Evolutionary conservation across 768 basidiomycete species (phyloP), one percentile per base, ranked within the genome.

Genomic region (Lentinula raphanica): DNA sequence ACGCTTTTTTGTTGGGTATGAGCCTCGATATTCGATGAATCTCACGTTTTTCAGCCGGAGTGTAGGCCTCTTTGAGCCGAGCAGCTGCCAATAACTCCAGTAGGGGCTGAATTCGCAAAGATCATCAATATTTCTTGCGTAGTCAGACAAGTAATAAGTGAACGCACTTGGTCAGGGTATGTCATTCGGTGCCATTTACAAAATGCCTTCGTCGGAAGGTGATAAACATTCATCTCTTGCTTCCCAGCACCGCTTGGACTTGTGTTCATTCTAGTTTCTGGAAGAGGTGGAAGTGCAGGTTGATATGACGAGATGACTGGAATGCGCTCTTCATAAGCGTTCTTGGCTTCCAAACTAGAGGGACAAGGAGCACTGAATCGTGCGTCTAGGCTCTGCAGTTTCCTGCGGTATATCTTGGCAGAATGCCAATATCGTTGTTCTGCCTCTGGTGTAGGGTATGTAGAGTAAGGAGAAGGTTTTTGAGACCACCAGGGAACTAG

Each of bases 221-320:
- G 19, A 19, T 54, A 54, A 5, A 36, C 3, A 31, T 25, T 53
- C 32, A 9, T 32, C 7, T 17, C 6, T 4, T 15, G 2, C 27
- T 12, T 21, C 9, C 9, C 3, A 35, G 25, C 9, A 17, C 12
- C 13, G 0, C 27, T 11, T 31, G 5, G 5, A 5, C 11, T 29
- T 36, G 19, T 7, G 6, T 2, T 17, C 31, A 9, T 9, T 13
- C 31, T 32, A 15, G 31, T 5, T 8, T 53, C 21, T 11, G 19
- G 29, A n/a, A 54, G 40, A 38, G 53, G 53, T 15, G 53, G 53
- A 54, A 54, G 53, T 17, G 53, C 35, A n/a, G 53, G 53, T 17
- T 54, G 53, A 31, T 39, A 54, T 9, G 53, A 38, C 3, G 53
- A 54, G 39, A 54, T 42, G 3, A 54, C 38, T 23, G 53, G 53